phyloP scores from a whole-genome alignment of 2,329 filamentous ascomycete genomes.

The Orbilia ellipsospora region DNA sequence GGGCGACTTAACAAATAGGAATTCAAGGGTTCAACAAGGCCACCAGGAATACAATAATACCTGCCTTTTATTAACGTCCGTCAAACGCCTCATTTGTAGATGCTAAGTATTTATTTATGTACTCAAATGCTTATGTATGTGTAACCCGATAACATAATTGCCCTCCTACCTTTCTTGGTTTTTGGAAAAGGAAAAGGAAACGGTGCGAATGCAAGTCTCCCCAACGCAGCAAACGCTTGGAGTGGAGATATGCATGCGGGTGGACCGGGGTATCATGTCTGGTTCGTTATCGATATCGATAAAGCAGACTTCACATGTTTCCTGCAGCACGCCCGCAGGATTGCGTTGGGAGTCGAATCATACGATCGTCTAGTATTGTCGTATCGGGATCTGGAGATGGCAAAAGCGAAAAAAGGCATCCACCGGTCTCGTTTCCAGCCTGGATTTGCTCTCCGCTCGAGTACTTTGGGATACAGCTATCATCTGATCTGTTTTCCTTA shows the following conservation, averaged over 20 bases:
- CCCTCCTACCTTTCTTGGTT: no score
- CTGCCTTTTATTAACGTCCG: neutral
- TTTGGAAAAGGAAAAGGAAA: neutral
- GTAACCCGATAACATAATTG: neutral
- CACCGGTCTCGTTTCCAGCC: no score
- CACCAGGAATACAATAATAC: neutral
- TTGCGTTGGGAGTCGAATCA: conserved; percentile 40
- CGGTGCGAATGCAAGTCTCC: neutral
- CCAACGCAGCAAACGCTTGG: conserved; percentile 1
- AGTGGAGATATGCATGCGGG: conserved; percentile 16
- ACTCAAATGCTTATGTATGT: neutral
- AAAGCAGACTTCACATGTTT: conserved; percentile 19
- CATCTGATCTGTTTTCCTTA: conserved; percentile 34
- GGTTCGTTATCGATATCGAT: conserved; percentile 33
- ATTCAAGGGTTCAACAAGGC: neutral
- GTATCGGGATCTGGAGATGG: conserved; percentile 16
- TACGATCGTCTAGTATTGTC: conserved; percentile 33
- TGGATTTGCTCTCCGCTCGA: no score
- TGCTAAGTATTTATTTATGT: neutral
- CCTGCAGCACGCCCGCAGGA: conserved; percentile 37
- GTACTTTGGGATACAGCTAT: neutral
- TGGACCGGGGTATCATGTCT: conserved; percentile 17
- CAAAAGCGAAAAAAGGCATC: neutral
- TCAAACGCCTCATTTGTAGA: conserved; percentile 3
- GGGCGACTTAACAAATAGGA: neutral